Conservation (phyloP, 176 grass and related monocot species). For the Musa schizocarpa region DNA sequence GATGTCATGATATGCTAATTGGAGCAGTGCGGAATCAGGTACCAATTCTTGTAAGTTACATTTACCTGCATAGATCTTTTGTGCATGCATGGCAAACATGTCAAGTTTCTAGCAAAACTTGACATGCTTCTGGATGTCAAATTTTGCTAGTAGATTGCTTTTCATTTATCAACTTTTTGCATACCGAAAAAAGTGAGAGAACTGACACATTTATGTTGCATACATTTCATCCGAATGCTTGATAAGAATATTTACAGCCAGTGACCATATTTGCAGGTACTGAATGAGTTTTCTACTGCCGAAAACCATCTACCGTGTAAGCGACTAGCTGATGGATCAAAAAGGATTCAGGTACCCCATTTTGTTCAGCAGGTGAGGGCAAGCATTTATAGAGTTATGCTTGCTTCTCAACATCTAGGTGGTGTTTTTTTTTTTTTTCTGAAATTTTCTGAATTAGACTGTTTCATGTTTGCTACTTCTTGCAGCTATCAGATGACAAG, state of each 20-base stretch:
- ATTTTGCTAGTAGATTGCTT: too few relatives aligned
- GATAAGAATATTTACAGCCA: neutral
- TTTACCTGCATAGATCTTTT: neutral
- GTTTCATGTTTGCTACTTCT: neutral
- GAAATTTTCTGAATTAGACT: too few relatives aligned
- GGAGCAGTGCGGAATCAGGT: constrained; percentile 93
- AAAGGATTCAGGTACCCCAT: constrained; percentile 68
- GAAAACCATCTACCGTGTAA: constrained; percentile 40
- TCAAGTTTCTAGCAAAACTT: too few relatives aligned
- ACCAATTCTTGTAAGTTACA: neutral
- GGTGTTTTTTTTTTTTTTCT: too few relatives aligned
- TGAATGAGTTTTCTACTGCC: constrained; percentile 49
- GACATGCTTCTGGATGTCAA: too few relatives aligned
- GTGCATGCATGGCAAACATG: neutral
- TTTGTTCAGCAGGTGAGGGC: constrained; percentile 43
- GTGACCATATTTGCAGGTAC: constrained; percentile 37
- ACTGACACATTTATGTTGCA: neutral
- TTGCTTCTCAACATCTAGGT: too few relatives aligned
- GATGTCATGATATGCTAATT: constrained; percentile 77
- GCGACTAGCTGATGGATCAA: constrained; percentile 65
- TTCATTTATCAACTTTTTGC: too few relatives aligned
- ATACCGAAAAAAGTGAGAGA: too few relatives aligned
- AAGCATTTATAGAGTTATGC: neutral
- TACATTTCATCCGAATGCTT: too few relatives aligned
- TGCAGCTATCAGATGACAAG: constrained; percentile 28